phyloP scores from a whole-genome alignment of 768 basidiomycete species.

The Tephrocybe sp. region DNA sequence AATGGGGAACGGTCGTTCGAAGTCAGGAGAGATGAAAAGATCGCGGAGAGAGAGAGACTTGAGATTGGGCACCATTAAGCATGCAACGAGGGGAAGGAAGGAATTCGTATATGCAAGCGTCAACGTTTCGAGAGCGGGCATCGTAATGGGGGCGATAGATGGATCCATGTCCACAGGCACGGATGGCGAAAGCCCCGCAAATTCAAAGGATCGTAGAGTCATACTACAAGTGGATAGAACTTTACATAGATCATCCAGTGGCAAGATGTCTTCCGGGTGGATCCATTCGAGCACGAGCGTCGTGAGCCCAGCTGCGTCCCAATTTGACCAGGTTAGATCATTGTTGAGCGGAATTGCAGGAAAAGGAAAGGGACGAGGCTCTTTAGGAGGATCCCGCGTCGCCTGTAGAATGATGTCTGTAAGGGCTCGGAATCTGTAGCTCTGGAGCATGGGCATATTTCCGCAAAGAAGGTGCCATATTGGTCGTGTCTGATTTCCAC shows the following conservation, averaged over 20 bases:
- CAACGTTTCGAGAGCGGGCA: slow-evolving; percentile 1
- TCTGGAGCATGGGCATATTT: not conserved
- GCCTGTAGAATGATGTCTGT: not conserved
- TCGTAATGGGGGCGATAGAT: not conserved
- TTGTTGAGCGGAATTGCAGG: not conserved
- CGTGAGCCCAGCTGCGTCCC: slow-evolving; percentile 4
- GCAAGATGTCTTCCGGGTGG: not conserved
- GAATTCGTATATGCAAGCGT: slow-evolving; percentile 2
- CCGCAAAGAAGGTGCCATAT: not conserved
- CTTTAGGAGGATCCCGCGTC: not conserved
- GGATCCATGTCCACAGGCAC: not conserved
- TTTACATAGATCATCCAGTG: not conserved
- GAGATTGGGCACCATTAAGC: not conserved
- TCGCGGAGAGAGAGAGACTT: slow-evolving; percentile 6
- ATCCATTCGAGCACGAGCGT: slow-evolving; percentile 2
- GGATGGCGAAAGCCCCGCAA: not conserved
- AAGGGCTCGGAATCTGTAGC: not conserved
- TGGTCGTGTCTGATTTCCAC: not conserved
- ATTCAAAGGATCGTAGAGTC: not conserved
- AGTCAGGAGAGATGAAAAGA: not conserved
- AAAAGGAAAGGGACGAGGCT: not conserved
- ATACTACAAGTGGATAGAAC: not conserved
- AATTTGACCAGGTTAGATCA: slow-evolving; percentile 2
- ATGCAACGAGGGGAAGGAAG: not conserved
- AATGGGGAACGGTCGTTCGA: not conserved